Evolutionary conservation across 129 eudicot species (phyloP).

Genomic region (Tanacetum coccineum): DNA sequence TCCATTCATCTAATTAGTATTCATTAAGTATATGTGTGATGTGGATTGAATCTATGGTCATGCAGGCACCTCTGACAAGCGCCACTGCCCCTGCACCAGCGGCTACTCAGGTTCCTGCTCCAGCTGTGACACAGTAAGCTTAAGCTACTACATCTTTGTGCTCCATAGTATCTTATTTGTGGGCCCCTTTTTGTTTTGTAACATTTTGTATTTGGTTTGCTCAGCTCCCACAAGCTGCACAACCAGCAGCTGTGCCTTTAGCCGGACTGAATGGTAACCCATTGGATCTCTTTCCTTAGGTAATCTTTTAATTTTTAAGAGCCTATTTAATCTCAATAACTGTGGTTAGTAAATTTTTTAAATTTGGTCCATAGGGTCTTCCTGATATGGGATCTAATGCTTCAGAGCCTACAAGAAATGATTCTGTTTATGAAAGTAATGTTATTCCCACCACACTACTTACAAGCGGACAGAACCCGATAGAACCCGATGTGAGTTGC

Average conservation of each 20-base stretch:
- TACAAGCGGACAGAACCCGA: constrained; percentile 37
- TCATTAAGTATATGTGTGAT: constrained; percentile 9
- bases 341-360: too few relatives aligned
- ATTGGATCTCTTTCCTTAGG: too few relatives aligned
- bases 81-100: constrained; percentile 43
- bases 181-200: not conserved
- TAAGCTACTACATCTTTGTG: constrained; percentile 1
- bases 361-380: too few relatives aligned
- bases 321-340: too few relatives aligned
- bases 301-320: too few relatives aligned
- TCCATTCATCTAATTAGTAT: constrained; percentile 6
- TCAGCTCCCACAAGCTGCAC: too few relatives aligned
- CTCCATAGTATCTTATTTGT: not conserved
- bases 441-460: constrained; percentile 37
- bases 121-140: constrained; percentile 42
- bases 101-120: constrained; percentile 40
- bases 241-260: too few relatives aligned
- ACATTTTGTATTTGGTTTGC: too few relatives aligned
- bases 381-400: too few relatives aligned
- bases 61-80: constrained; percentile 62
- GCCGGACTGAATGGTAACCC: too few relatives aligned
- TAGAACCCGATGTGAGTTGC: constrained; percentile 51
- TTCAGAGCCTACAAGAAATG: constrained; percentile 40
- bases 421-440: constrained; percentile 42
- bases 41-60: constrained; percentile 10